Evolutionary conservation across 805 yeast species (phyloP).

Genomic region (Starmerella potacharoeniae): DNA sequence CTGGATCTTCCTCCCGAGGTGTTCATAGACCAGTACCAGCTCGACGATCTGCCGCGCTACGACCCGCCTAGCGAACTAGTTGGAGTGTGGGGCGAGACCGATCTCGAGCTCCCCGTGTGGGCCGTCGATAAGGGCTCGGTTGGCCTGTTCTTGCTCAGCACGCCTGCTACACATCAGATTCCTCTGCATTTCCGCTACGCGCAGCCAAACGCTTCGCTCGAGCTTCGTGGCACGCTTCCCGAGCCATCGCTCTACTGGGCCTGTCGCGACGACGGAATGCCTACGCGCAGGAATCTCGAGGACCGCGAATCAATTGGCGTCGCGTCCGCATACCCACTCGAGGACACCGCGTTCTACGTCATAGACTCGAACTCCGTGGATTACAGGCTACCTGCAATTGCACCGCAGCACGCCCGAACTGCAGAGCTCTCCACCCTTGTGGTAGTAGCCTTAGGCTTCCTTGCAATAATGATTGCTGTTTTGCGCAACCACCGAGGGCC

Average conservation of each 20-base stretch:
- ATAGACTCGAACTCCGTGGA: slow-evolving; percentile 22
- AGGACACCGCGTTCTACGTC: slow-evolving; percentile 36
- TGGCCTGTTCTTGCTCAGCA: slow-evolving; percentile 29
- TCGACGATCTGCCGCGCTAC: slow-evolving; percentile 28
- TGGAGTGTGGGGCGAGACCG: slow-evolving; percentile 43
- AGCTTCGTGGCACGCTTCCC: slow-evolving; percentile 24
- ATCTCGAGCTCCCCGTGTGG: slow-evolving; percentile 48
- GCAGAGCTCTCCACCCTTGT: slow-evolving; percentile 32
- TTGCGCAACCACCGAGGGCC: not conserved
- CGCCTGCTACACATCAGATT: slow-evolving; percentile 28
- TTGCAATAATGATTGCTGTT: slow-evolving; percentile 26
- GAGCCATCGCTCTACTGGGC: slow-evolving; percentile 41
- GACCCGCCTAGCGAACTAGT: slow-evolving; percentile 27
- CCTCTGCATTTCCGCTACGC: slow-evolving; percentile 45
- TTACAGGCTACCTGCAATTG: slow-evolving; percentile 37
- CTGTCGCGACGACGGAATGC: slow-evolving; percentile 33
- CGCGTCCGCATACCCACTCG: slow-evolving; percentile 36
- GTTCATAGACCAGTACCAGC: slow-evolving; percentile 48
- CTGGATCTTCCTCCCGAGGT: slow-evolving; percentile 37
- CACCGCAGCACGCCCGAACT: slow-evolving; percentile 24
- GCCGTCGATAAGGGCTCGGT: slow-evolving; percentile 36
- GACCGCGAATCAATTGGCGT: slow-evolving; percentile 30
- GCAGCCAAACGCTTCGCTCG: slow-evolving; percentile 28
- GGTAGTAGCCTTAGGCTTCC: slow-evolving; percentile 29
- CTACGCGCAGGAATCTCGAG: slow-evolving; percentile 4